Evolutionary conservation across 768 basidiomycete genomes (phyloP), one percentile per base, ranked within the genome.

Genomic region (Roridomyces roridus): DNA sequence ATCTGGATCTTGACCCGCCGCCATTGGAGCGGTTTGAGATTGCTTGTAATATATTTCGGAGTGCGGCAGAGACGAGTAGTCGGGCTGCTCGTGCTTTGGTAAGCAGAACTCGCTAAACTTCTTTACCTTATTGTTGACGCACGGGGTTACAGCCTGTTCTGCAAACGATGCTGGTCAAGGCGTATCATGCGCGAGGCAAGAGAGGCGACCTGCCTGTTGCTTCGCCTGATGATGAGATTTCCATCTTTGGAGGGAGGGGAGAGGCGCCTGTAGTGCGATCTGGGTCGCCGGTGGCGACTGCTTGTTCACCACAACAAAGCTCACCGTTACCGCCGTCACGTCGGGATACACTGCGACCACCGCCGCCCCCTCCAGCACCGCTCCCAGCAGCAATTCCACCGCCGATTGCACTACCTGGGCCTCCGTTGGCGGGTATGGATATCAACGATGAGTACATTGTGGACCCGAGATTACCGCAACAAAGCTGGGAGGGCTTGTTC

Each of bases 51-150:
- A 70, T 84, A 47, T 85, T 84, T 61, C 63, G 65, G 15, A 67
- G 63, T 24, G 81, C 80, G 11, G 76, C 82, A 12, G 66, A 75
- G 56, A 77, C 72, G 9, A 83, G 78, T 52, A 78, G 65, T 53
- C 78, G 82, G n/a, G 83, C 83, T 25, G 78, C 77, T 14, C 72
- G 71, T 53, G 81, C 81, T 17, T 61, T 82, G 71, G 84, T 83
- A 48, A 61, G 74, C 57, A 21, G 28, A 55, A 51, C 29, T 31
- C 15, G 24, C 25, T 2, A 12, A 10, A 34, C 3, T 12, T 28
- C 37, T 21, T 34, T 46, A 8, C 15, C 10, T 14, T 17, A 24
- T 15, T 25, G 26, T 34, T 46, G 31, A 2, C 15, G 23, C 46
- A 37, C 17, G 35, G 50, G 24, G 49, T 3, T 28, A 45, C 7